A percentile compares a stretch with the other conserved stretches of the same genome.
Conservation (phyloP, 2,329 filamentous ascomycete genomes). For the Penicillium sp. region DNA sequence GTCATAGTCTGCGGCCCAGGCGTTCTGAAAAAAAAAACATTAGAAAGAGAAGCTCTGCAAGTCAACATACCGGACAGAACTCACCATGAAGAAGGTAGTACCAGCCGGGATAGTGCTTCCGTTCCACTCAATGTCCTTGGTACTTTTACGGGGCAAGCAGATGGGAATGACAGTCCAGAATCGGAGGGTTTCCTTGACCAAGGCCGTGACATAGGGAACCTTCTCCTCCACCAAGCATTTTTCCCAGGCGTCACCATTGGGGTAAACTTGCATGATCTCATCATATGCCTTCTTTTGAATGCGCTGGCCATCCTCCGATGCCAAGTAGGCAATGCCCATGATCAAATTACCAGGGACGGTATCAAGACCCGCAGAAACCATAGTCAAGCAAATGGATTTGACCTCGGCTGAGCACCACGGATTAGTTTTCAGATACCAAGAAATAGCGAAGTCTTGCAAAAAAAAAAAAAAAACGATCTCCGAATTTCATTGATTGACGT, state of each 20-base stretch:
- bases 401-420: slow-evolving; percentile 65
- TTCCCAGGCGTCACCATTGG: slow-evolving; percentile 75
- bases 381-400: slow-evolving; percentile 79
- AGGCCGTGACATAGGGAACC: slow-evolving; percentile 73
- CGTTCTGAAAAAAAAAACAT: slow-evolving; percentile 54
- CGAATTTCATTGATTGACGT: slow-evolving; percentile 23
- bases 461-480: not conserved
- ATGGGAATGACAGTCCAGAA: slow-evolving; percentile 82
- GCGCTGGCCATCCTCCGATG: slow-evolving; percentile 66
- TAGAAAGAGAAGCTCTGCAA: not conserved
- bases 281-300: slow-evolving; percentile 71
- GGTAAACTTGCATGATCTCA: slow-evolving; percentile 73
- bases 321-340: slow-evolving; percentile 76
- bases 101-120: slow-evolving; percentile 70
- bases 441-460: not conserved
- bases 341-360: slow-evolving; percentile 79
- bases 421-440: not conserved
- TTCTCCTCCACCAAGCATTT: slow-evolving; percentile 74
- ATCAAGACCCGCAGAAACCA: slow-evolving; percentile 80
- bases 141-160: slow-evolving; percentile 71
- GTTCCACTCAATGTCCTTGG: slow-evolving; percentile 72
- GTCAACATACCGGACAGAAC: slow-evolving; percentile 2
- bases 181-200: slow-evolving; percentile 77
- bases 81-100: slow-evolving; percentile 77
- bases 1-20: slow-evolving; percentile 76